Evolutionary conservation across 2,329 filamentous ascomycete species (phyloP).

Genomic region (Didymosphaeria variabile): DNA sequence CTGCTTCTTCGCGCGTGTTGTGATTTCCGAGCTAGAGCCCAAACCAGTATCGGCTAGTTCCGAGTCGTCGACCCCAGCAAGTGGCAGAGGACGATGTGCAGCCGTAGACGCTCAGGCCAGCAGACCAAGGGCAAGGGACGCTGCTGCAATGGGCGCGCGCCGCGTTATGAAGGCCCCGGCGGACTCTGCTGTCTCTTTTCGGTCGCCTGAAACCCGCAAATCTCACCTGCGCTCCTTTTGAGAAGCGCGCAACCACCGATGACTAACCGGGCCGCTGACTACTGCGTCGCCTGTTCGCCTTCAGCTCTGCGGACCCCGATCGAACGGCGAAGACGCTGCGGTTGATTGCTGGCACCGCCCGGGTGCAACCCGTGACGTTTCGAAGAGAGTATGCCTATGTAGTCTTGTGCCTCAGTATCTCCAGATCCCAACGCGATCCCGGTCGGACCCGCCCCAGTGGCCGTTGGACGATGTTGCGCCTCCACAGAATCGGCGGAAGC

Average conservation of each 20-base stretch:
- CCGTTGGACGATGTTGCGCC: constrained; percentile 23
- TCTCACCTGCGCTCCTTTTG: constrained; percentile 30
- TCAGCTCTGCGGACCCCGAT: constrained; percentile 20
- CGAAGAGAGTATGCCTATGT: background rate
- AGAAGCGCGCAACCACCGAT: constrained; percentile 21
- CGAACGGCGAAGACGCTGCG: background rate
- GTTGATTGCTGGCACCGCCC: background rate
- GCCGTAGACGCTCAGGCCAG: constrained; percentile 29
- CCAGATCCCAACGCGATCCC: constrained; percentile 10
- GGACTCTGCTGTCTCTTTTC: constrained; percentile 27
- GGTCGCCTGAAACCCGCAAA: constrained; percentile 38
- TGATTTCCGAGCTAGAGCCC: constrained; percentile 36
- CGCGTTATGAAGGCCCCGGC: constrained; percentile 21
- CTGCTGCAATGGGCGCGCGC: constrained; percentile 15
- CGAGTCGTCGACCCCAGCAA: constrained; percentile 27
- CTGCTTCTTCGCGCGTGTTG: constrained; percentile 48
- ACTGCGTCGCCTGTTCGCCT: background rate
- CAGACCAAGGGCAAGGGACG: constrained; percentile 13
- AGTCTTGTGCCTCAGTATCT: background rate
- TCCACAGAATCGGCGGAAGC: constrained; percentile 29
- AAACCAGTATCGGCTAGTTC: constrained; percentile 34
- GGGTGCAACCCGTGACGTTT: background rate
- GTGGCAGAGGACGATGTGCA: constrained; percentile 15
- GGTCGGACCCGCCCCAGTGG: constrained; percentile 12
- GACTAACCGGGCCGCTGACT: constrained; percentile 35